Conservation (phyloP, 192 early-diverging fungal genomes). For the Podochytrium sp. region DNA sequence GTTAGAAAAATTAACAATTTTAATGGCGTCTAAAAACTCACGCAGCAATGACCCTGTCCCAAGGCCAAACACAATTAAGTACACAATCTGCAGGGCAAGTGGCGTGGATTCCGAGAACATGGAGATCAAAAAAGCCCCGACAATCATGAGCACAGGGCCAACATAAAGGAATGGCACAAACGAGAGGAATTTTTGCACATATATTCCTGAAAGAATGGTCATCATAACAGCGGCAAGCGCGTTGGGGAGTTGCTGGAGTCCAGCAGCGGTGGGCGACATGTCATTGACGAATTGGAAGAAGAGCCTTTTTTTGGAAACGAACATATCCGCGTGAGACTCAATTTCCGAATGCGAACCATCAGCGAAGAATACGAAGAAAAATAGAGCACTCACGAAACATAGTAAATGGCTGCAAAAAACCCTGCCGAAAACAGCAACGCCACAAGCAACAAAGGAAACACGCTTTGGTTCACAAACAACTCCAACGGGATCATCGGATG, state of each 20-base stretch:
- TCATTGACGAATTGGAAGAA: constrained; percentile 85
- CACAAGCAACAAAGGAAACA: constrained; percentile 30
- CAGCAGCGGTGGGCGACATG: constrained; percentile 72
- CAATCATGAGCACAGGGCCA: constrained; percentile 63
- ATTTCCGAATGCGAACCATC: too few species aligned
- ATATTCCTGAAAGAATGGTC: constrained; percentile 66
- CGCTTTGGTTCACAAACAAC: constrained; percentile 61
- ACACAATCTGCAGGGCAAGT: constrained; percentile 19
- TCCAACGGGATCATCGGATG: constrained; percentile 73
- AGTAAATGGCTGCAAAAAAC: constrained; percentile 49
- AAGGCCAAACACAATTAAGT: not conserved
- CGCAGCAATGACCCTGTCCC: not conserved
- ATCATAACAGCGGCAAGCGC: constrained; percentile 73
- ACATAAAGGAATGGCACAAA: constrained; percentile 68
- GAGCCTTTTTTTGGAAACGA: not conserved
- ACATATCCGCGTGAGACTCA: not conserved
- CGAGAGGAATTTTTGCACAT: constrained; percentile 50
- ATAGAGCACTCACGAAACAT: too few species aligned
- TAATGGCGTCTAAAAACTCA: too few species aligned
- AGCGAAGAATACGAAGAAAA: constrained; percentile 39
- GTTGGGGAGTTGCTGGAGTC: constrained; percentile 74
- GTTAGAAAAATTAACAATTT: too few species aligned
- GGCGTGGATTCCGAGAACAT: constrained; percentile 74
- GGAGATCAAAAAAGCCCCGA: constrained; percentile 69
- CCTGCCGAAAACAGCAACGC: constrained; percentile 44